Percentiles rank a stretch among this genome's conserved stretches.
Conservation (phyloP, 139 green algal genomes). For the Ostreobium quekettii region DNA sequence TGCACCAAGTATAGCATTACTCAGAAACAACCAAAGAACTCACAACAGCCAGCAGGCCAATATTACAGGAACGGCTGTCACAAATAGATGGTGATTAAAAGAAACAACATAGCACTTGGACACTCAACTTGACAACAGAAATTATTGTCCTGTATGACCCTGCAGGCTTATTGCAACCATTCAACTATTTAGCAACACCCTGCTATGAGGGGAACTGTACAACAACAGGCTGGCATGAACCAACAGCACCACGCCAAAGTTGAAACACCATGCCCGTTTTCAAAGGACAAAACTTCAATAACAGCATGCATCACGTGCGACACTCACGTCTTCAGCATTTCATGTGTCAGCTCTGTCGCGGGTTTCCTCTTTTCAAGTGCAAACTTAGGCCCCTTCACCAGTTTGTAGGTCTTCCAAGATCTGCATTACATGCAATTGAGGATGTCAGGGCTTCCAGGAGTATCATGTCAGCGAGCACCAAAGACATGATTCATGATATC, state of each 20-base stretch:
- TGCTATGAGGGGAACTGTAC: background rate
- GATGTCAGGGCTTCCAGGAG: background rate
- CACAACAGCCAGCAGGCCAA: background rate
- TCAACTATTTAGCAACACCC: no score
- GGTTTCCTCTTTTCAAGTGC: slow-evolving; percentile 80
- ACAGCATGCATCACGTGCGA: background rate
- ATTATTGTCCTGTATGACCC: no score
- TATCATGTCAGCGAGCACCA: background rate
- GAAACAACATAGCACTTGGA: background rate
- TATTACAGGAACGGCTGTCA: background rate
- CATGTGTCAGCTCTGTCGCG: slow-evolving; percentile 88
- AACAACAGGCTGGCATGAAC: background rate
- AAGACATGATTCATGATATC: background rate
- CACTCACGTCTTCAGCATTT: slow-evolving; percentile 81
- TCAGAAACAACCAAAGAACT: background rate
- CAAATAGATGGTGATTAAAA: background rate
- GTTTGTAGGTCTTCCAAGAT: slow-evolving; percentile 72
- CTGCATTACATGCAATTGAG: slow-evolving; percentile 28
- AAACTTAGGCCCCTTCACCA: slow-evolving; percentile 90
- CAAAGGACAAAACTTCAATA: background rate
- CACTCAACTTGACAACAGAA: no score
- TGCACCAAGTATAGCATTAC: background rate
- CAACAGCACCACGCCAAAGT: background rate
- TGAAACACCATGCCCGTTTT: background rate
- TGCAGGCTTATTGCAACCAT: no score